Evolutionary conservation across 257 asterid genomes (phyloP).

Genomic region (Capsicum baccatum): DNA sequence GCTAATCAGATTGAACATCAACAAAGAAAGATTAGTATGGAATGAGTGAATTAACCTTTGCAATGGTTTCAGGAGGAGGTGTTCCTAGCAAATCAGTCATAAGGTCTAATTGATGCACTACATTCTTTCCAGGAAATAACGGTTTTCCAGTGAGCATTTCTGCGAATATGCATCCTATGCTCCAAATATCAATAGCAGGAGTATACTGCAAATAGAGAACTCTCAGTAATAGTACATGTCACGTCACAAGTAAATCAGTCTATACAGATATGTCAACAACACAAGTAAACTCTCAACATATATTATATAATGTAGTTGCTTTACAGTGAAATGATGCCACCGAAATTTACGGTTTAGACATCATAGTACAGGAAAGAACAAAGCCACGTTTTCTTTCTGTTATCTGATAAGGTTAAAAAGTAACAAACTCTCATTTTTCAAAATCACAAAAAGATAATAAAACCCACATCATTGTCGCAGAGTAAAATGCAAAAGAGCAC

Average conservation of each 20-base stretch:
- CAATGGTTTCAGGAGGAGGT: conserved; percentile 84
- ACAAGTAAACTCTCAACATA: not conserved
- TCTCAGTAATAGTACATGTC: conserved; percentile 18
- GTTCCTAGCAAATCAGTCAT: conserved; percentile 96
- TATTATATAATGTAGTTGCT: not conserved
- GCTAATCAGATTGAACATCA: conserved; percentile 13
- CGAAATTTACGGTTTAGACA: not conserved
- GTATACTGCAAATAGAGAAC: conserved; percentile 69
- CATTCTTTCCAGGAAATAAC: conserved; percentile 92
- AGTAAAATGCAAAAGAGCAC: not conserved
- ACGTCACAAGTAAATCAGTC: conserved; percentile 2
- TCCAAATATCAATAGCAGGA: conserved; percentile 97
- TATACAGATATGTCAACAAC: conserved; percentile 13
- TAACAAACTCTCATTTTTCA: not conserved
- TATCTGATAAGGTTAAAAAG: not conserved
- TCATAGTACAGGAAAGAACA: not conserved
- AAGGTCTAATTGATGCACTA: conserved; percentile 87
- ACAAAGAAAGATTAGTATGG: conserved; percentile 7
- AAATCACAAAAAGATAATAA: not conserved
- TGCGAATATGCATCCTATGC: conserved; percentile 96
- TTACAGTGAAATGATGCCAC: not conserved
- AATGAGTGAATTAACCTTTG: conserved; percentile 63
- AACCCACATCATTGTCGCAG: not conserved
- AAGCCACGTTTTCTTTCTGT: not conserved
- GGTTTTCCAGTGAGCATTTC: conserved; percentile 91